A percentile compares a stretch with the other conserved stretches of the same genome.
These are phyloP conservation scores for Cladosporium sp. DNA, from an alignment of 2,329 filamentous ascomycete species.

Conservation along the genomic window DNA sequence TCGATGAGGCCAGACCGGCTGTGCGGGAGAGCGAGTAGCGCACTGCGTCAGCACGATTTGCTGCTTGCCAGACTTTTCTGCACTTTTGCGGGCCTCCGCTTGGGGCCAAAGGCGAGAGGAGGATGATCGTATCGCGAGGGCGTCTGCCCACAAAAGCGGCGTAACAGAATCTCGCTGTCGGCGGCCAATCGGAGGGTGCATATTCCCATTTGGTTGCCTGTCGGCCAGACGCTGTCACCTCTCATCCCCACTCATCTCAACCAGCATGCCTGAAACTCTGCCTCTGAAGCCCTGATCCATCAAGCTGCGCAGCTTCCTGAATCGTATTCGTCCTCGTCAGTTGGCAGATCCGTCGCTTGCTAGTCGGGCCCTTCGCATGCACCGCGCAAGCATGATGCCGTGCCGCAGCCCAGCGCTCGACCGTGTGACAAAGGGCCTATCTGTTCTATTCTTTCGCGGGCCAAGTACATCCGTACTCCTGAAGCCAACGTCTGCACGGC, in stretches of 20 bases:
- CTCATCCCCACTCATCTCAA: slow-evolving; percentile 1
- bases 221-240: not conserved
- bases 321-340: slow-evolving; percentile 7
- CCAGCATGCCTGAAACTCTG: not conserved
- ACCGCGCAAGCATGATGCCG: slow-evolving; percentile 13
- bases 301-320: slow-evolving; percentile 11
- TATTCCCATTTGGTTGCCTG: not conserved
- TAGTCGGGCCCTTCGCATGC: slow-evolving; percentile 9
- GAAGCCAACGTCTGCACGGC: slow-evolving; percentile 11
- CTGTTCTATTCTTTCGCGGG: slow-evolving; percentile 7
- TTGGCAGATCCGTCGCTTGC: slow-evolving; percentile 8
- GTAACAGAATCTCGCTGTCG: not conserved
- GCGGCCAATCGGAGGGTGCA: not conserved
- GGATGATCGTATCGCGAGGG: not conserved
- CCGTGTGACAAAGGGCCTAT: slow-evolving; percentile 2
- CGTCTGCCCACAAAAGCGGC: not conserved
- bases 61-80: slow-evolving; percentile 5
- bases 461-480: slow-evolving; percentile 9
- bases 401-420: slow-evolving; percentile 5
- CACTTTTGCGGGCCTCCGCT: slow-evolving; percentile 4
- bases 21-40: not conserved
- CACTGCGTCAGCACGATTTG: slow-evolving; percentile 5
- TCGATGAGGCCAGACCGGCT: not conserved
- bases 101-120: not conserved
- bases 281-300: slow-evolving; percentile 4